Conservation (phyloP, 371 early-diverging fungal genomes). For the Rhizopus microsporus region DNA sequence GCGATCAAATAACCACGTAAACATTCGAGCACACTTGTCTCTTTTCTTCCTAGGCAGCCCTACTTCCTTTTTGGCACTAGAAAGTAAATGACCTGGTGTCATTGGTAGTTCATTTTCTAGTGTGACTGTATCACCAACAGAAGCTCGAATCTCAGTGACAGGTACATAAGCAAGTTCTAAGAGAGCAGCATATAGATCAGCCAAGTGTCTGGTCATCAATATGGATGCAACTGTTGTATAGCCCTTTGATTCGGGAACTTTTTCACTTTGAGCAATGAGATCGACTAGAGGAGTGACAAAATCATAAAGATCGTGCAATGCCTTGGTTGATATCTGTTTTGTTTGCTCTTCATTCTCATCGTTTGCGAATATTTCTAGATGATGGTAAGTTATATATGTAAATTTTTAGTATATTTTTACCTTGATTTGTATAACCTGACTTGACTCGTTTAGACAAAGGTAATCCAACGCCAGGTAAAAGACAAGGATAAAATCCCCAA, state of each 20-base stretch:
- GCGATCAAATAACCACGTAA: conserved; percentile 50
- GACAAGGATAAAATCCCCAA: conserved; percentile 71
- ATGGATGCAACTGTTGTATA: conserved; percentile 66
- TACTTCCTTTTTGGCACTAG: conserved; percentile 11
- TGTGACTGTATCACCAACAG: neutral
- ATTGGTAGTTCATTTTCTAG: neutral
- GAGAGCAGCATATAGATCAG: conserved; percentile 69
- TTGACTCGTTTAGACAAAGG: conserved; percentile 63
- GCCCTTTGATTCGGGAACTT: conserved; percentile 25
- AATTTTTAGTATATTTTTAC: conserved; percentile 17
- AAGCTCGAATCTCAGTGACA: neutral
- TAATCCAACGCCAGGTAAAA: conserved; percentile 69
- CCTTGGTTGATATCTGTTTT: conserved; percentile 6
- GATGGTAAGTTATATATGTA: neutral
- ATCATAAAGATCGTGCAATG: conserved; percentile 4
- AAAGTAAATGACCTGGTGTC: conserved; percentile 26
- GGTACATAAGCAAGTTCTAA: conserved; percentile 72
- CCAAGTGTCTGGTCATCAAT: conserved; percentile 54
- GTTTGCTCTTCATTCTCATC: conserved; percentile 10
- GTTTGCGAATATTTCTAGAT: conserved; percentile 21
- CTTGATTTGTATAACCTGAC: conserved; percentile 52
- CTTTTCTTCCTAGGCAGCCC: conserved; percentile 33
- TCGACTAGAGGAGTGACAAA: conserved; percentile 29
- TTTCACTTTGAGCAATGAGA: conserved; percentile 24
- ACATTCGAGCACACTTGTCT: conserved; percentile 53